Evolutionary conservation across 2,329 filamentous ascomycete genomes (phyloP).

Genomic region (Trichophyton verrucosum): DNA sequence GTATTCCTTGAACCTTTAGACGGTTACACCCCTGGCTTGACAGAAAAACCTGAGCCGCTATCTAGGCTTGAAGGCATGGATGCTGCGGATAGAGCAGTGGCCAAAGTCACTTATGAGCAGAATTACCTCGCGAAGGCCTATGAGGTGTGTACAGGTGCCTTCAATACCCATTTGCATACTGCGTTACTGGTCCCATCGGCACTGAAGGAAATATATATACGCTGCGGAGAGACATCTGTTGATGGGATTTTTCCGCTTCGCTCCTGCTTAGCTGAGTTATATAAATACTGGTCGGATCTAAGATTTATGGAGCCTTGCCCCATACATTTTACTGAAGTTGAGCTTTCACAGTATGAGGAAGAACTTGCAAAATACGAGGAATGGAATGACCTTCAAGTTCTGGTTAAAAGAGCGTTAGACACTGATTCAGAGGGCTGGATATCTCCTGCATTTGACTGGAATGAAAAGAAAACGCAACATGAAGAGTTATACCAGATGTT

Average conservation of each 20-base stretch:
- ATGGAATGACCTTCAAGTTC: background rate
- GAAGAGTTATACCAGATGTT: background rate
- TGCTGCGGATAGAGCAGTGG: background rate
- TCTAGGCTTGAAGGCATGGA: background rate
- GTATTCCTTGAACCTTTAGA: background rate
- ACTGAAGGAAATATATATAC: background rate
- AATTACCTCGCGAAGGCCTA: background rate
- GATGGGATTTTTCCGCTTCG: background rate
- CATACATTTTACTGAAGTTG: background rate
- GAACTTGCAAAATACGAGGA: background rate
- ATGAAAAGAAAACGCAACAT: background rate
- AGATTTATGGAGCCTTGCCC: background rate
- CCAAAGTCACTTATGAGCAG: background rate
- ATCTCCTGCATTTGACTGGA: background rate
- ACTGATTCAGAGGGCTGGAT: slow-evolving; percentile 1
- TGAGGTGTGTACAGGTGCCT: background rate
- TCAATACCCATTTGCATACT: background rate
- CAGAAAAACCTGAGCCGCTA: background rate
- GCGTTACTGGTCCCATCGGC: background rate
- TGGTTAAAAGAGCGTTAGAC: background rate
- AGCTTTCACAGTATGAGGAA: background rate
- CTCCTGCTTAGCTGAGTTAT: background rate
- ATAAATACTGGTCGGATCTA: background rate
- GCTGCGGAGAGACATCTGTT: background rate
- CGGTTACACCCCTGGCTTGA: background rate